Base-by-base conservation (phyloP, 2,329 filamentous ascomycete genomes). In the Sporothrix phasma region DNA sequence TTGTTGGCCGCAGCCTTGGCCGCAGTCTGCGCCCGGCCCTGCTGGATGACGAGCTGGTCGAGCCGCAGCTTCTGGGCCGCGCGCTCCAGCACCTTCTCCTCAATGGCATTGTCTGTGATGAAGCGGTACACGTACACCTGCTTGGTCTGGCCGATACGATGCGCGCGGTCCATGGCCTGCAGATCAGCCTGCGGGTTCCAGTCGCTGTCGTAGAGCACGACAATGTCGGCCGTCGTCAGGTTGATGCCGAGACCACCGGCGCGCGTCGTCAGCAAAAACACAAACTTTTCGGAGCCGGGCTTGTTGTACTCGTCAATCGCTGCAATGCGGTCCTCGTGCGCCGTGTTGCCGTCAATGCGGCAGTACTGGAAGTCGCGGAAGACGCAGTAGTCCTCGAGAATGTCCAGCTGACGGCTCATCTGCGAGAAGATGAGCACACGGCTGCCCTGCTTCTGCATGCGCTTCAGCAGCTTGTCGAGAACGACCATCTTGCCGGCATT, bases 301-400 rank as follows among this genome's bases (percentile, higher is more conserved):
- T 90, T 96, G 79, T 99, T 99, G 83, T 99, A 99, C 11, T 97
- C 92, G 72, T 99, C 94, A 70, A 99, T 99, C 47, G 93, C 94
- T 26, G 91, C 88, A 72, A 99, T 97, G 74, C 94, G 92, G 73
- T 99, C 94, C 75, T 99, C 94, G 71, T 99, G 94, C 0, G 94
- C 93, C 15, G 94, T 99, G 56, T 92, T 88, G 72, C 94, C 94
- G 73, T 99, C 94, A 68, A 99, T 99, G 72, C 94, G 90, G 76
- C 92, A 97, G 77, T 99, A 99, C 68, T 96, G 89, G 77, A 90
- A 97, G 37, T 91, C 88, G 65, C 92, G 85, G 81, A 99, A 96
- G 51, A 97, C 92, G 68, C 93, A 97, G 76, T 99, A 99, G 74
- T 99, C 94, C 73, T 99, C 94, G 17, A 99, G 82, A 62, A 99